Evolutionary conservation across 306 rosid genomes (phyloP).

Genomic region (Ormosia semicastrata): DNA sequence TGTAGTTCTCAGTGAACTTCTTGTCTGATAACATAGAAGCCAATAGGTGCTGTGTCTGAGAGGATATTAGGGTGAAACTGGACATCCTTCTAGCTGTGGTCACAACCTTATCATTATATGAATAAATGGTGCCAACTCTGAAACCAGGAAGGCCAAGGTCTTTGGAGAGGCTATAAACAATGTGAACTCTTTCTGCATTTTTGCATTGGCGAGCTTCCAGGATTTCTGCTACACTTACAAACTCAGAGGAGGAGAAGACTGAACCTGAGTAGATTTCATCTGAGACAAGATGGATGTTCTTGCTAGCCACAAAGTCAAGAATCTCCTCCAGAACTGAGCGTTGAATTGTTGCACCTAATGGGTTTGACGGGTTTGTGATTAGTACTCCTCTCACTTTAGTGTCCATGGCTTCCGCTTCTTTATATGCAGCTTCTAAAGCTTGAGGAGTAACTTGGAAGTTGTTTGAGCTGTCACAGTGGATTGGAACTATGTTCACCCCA

Average conservation of each 20-base stretch:
- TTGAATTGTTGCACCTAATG: constrained; percentile 74
- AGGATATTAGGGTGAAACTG: constrained; percentile 83
- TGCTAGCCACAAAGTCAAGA: constrained; percentile 58
- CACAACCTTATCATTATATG: constrained; percentile 85
- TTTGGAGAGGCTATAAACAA: constrained; percentile 89
- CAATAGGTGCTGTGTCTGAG: constrained; percentile 78
- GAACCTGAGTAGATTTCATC: constrained; percentile 98
- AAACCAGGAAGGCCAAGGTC: constrained; percentile 96
- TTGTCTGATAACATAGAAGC: constrained; percentile 69
- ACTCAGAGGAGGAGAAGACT: constrained; percentile 61
- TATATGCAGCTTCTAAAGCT: constrained; percentile 71
- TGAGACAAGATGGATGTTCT: constrained; percentile 86
- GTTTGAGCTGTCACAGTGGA: constrained; percentile 78
- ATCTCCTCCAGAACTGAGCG: constrained; percentile 54
- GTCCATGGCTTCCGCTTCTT: constrained; percentile 51
- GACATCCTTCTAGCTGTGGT: constrained; percentile 91
- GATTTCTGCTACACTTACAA: constrained; percentile 76
- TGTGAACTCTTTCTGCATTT: constrained; percentile 71
- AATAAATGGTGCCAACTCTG: constrained; percentile 77
- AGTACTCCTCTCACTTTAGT: constrained; percentile 67
- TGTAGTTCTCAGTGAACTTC: constrained; percentile 55
- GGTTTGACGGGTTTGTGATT: constrained; percentile 92
- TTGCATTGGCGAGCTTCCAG: constrained; percentile 42
- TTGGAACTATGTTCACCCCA: constrained; percentile 80
- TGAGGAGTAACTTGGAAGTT: constrained; percentile 69